phyloP scores from a whole-genome alignment of 768 basidiomycete genomes.

The Tricholoma flavovirens region DNA sequence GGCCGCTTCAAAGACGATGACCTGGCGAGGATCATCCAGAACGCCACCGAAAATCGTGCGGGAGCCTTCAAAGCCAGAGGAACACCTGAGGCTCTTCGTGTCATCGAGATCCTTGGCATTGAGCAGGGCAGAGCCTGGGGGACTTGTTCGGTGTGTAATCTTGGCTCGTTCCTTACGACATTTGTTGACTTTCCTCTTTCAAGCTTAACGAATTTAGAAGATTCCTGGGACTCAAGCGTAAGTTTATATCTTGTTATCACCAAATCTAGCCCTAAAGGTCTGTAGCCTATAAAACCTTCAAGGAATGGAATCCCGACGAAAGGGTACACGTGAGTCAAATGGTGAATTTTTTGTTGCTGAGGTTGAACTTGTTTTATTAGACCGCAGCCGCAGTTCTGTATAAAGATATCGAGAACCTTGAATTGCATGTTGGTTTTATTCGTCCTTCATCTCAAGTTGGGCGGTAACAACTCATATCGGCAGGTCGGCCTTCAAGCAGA shows the following conservation, averaged over 20 bases:
- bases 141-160: conserved; percentile 53
- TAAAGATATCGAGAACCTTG: conserved; percentile 69
- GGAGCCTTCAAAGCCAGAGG: conserved; percentile 66
- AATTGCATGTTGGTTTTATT: conserved; percentile 54
- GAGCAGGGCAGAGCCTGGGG: conserved; percentile 64
- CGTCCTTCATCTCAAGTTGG: not conserved
- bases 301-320: conserved; percentile 67
- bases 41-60: conserved; percentile 54
- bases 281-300: conserved; percentile 55
- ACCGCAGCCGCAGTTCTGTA: conserved; percentile 61
- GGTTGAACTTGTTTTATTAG: conserved; percentile 26
- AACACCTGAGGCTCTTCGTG: conserved; percentile 56
- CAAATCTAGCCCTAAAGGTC: not conserved
- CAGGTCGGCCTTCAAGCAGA: conserved; percentile 70
- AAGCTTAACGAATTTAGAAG: conserved; percentile 68
- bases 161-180: not conserved
- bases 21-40: conserved; percentile 55
- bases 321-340: conserved; percentile 42
- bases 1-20: conserved; percentile 61
- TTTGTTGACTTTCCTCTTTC: conserved; percentile 3
- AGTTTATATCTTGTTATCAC: conserved; percentile 11
- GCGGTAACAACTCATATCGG: not conserved
- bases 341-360: not conserved
- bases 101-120: conserved; percentile 68
- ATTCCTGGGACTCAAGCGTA: conserved; percentile 68